Evolutionary conservation across 2,329 filamentous ascomycete species (phyloP), one percentile per base, ranked within the genome.

Genomic region (Geosmithia putterillii): DNA sequence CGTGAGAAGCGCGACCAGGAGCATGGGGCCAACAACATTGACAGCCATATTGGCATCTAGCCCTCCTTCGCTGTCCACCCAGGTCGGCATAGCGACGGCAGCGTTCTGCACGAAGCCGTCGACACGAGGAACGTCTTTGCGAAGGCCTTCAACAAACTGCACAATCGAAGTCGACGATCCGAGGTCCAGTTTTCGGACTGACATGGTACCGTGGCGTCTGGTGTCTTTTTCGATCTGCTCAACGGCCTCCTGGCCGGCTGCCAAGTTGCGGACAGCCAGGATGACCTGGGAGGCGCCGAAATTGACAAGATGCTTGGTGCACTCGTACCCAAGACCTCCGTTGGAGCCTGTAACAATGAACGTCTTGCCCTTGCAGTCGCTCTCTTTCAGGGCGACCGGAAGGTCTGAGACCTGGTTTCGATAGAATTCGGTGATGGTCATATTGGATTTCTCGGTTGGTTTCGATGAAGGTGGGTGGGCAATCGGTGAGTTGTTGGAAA

Each of bases 101-200:
- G 68, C 69, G 42, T 70, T 72, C 41, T 60, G 55, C 7, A 72
- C 45, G 1, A 72, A 47, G 3, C 60, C 54, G 45, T 71, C 68
- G 17, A 25, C 10, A 10, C 23, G 23, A 25, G 23, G 10, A 10
- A 25, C 23, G 7, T 25, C 23, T 7, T 25, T 25, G 23, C 23
- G 23, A 10, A 25, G 23, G 23, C 23, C 23, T 25, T 25, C 23
- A 25, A 25, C 23, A 25, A 25, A 25, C 23, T 25, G 6, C 7
- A 10, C 23, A 10, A 25, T 25, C 10, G 23, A 25, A 7, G 23
- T 10, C 7, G 10, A 10, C 23, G 23, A 25, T 25, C 7, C 6
- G 7, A 73, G 61, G 45, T 73, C 66, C 7, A 72, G 49, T 4
- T 57, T 39, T 66, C 67, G 73, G 14, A 71, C 63, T 21, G 68